Base-by-base conservation (phyloP, 106 monocot species). In the Dendrobium catenatum region DNA sequence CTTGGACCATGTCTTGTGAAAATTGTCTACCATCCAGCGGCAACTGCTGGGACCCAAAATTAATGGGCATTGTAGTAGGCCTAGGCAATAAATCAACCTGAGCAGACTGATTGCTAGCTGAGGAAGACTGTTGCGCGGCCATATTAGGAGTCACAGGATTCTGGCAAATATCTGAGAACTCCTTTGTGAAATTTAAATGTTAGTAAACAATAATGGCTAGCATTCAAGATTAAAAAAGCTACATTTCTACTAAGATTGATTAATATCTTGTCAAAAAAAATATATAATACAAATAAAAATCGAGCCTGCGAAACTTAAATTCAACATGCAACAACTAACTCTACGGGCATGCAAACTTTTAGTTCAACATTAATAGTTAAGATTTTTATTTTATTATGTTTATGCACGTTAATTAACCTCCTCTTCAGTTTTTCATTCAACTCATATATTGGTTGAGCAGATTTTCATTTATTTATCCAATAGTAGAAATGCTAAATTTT, bases 91-190 rank as follows among this genome's bases (percentile, higher is more conserved):
- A 73, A 79, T 89, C 72, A 72, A 78, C 81, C 56, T 87, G 85
- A 43, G 85, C 47, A 79, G 73, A 78, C 77, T 87, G 86, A 43
- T 75, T 85, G 55, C 26, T 83, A 76, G 86, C 79, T 24, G 83
- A 85, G 66, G 87, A 73, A 26, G 84, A 47, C 17, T 80, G 85
- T 42, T 81, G 83, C 5, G 82, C 22, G 17, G 42, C 76, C 46
- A 87, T 64, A 59, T 78, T 64, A 64, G 56, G 26, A 27, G 83
- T 68, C 55, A 84, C 75, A 37, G 83, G n/a, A 2, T 80, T 48
- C 58, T 58, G 58, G 58, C 17, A 19, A 68, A 15, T 26, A 68
- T 26, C 67, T 68, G 29, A 26, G 1, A 11, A 68, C 9, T 68
- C 22, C 16, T 67, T 67, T 31, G 27, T 9, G 67, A 68, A 68